Evolutionary conservation across 2,329 filamentous ascomycete species (phyloP), one percentile per base, ranked within the genome.

Genomic region (Rugonectria rugulosa): DNA sequence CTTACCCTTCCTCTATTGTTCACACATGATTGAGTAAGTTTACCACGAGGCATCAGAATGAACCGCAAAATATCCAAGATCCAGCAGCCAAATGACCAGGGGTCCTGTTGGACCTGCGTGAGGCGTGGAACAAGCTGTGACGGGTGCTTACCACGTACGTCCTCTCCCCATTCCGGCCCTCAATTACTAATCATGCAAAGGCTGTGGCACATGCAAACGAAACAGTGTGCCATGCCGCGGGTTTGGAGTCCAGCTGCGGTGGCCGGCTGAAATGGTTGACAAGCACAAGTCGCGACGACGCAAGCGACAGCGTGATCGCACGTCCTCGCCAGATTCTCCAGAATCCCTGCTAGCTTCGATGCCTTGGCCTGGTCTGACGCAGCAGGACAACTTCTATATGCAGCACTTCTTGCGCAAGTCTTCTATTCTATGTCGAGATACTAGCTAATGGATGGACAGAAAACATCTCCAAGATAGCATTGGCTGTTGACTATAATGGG

Each of bases 381-480:
- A 31, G 12, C 31, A 58, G 20, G 50, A 58, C 14, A 58, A 50
- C 34, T 54, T 50, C 34, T 50, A 50, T 15, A 51, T 58, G 45
- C 49, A 58, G 11, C 55, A 58, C 34, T 58, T 58, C 24, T 32
- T 44, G 2, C 47, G 53, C 50, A 27, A 17, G 52, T 23, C 9
- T 2, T 1, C 5, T 11, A 10, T 14, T 14, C n/a, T 15, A 3
- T 15, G 3, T 29, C 20, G 5, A 14, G 2, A n/a, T 36, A 3
- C 7, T n/a, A 15, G 14, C 26, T 48, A 10, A 48, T 6, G 4
- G 8, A 10, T 27, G 2, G 14, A 14, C 17, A 53, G 50, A 53
- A n/a, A 53, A 53, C 15, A 27, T 53, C 2, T n/a, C 50, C 3
- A 46, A 43, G 15, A 47, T 53, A 26, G 42, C 50, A 5, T 36